Evolutionary conservation across 805 yeast genomes (phyloP).

Genomic region (Candida verbasci): DNA sequence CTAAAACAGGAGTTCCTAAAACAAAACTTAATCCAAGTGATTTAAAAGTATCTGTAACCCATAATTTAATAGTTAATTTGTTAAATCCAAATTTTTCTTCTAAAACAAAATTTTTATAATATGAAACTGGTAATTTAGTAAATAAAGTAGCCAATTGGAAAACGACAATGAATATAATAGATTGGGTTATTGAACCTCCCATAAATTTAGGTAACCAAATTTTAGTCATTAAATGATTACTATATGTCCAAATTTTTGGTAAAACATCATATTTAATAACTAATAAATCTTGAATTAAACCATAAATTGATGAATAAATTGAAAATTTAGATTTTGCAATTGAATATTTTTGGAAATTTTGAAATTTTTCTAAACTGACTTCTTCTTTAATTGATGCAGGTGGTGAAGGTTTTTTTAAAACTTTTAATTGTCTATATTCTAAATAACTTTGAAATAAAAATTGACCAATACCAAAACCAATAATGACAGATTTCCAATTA

Average conservation of each 20-base stretch:
- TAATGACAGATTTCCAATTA: constrained; percentile 75
- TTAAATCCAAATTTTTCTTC: constrained; percentile 94
- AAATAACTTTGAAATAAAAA: constrained; percentile 72
- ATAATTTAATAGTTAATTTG: constrained; percentile 68
- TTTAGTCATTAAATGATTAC: constrained; percentile 62
- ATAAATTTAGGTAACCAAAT: constrained; percentile 30
- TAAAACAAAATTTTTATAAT: constrained; percentile 78
- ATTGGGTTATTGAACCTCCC: constrained; percentile 65
- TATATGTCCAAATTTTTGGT: constrained; percentile 33
- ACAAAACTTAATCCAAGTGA: constrained; percentile 46
- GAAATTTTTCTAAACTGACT: constrained; percentile 68
- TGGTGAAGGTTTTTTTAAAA: constrained; percentile 48
- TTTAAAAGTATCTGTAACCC: constrained; percentile 72
- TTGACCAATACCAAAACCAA: constrained; percentile 72
- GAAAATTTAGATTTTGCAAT: constrained; percentile 73
- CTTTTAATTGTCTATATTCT: constrained; percentile 71
- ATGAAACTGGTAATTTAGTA: constrained; percentile 60
- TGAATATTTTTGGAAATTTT: constrained; percentile 73
- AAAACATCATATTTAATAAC: constrained; percentile 55
- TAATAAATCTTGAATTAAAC: constrained; percentile 52
- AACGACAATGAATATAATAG: constrained; percentile 56
- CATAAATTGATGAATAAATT: constrained; percentile 48
- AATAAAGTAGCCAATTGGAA: constrained; percentile 50
- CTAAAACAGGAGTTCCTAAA: constrained; percentile 70
- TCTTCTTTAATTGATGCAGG: constrained; percentile 69